phyloP scores from a whole-genome alignment of 441 rosid species.

The Aleurites moluccanus region DNA sequence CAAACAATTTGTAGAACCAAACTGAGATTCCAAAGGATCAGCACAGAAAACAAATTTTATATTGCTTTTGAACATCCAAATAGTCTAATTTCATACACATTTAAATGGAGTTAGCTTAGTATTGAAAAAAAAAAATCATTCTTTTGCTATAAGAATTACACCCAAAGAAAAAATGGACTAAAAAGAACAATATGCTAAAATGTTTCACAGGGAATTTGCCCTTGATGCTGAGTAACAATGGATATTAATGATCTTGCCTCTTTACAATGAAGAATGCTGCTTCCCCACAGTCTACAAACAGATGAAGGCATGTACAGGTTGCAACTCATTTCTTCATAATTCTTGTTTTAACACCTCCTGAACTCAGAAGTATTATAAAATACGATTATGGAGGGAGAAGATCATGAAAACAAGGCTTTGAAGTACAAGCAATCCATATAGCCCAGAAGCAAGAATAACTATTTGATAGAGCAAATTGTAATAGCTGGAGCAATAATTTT shows the following conservation, averaged over 20 bases:
- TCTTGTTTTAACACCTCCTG: constrained; percentile 82
- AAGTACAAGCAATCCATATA: constrained; percentile 20
- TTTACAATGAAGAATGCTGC: constrained; percentile 21
- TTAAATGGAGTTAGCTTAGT: constrained; percentile 5
- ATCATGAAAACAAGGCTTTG: constrained; percentile 17
- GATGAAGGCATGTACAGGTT: constrained; percentile 13
- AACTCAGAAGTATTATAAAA: constrained; percentile 18
- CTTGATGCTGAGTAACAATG: constrained; percentile 10
- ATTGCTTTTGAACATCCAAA: background rate
- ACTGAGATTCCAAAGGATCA: background rate
- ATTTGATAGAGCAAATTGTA: background rate
- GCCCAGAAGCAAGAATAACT: background rate
- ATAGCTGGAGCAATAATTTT: background rate
- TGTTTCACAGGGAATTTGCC: constrained; percentile 6
- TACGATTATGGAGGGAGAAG: too few relatives aligned
- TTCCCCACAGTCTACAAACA: constrained; percentile 27
- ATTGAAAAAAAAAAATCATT: constrained; percentile 6
- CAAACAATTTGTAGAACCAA: background rate
- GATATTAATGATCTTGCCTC: constrained; percentile 25
- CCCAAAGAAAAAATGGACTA: constrained; percentile 4
- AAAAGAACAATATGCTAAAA: background rate
- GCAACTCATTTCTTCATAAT: constrained; percentile 50
- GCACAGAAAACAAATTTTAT: background rate
- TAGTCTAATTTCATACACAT: constrained; percentile 18
- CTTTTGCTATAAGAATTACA: constrained; percentile 11